Evolutionary conservation across 208 protist species (phyloP), one percentile per base, ranked within the genome.

Genomic region (Crithidia brevicula): DNA sequence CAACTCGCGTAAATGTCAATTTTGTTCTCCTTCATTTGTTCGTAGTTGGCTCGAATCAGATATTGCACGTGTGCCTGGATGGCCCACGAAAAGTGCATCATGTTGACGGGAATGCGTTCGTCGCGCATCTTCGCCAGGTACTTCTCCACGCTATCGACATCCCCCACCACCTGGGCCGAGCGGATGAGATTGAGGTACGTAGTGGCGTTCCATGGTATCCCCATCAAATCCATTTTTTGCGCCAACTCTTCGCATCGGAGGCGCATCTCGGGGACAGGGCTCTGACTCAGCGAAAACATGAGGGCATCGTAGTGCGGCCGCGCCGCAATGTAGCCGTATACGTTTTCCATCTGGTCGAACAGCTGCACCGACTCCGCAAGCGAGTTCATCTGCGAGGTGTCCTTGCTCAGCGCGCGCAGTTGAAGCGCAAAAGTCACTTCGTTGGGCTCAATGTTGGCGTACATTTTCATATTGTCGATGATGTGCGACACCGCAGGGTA

Each of bases 321-420:
- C 9, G 86, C 75, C 20, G 92, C 85, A 57, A 97, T 95, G 78
- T 86, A 95, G 46, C 89, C 89, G 60, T 94, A 90, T 8, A 94
- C 89, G 67, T 93, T 88, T 53, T 97, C 87, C 92, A 97, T 97
- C 67, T 97, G 92, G 50, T 97, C 92, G 62, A 97, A 95, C 1
- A 97, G 70, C 73, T 97, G 89, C 52, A 97, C 80, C 16, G 89
- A 77, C 58, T 95, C 85, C 10, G 88, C 82, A 13, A 95, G 56
- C 13, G 87, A 89, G 59, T 93, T 92, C 40, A 88, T 65, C 61
- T 94, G 82, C 22, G 83, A 85, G 9, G 69, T 71, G 56, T 95
- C 92, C 49, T 92, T 94, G 36, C 75, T 60, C 40, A 95, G 45
- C 22, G 89, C 87, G 22, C 89, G 85, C 36, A 97, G 69, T 61